Conservation (phyloP, 2,329 filamentous ascomycete genomes). For the Stachybotrys chartarum region DNA sequence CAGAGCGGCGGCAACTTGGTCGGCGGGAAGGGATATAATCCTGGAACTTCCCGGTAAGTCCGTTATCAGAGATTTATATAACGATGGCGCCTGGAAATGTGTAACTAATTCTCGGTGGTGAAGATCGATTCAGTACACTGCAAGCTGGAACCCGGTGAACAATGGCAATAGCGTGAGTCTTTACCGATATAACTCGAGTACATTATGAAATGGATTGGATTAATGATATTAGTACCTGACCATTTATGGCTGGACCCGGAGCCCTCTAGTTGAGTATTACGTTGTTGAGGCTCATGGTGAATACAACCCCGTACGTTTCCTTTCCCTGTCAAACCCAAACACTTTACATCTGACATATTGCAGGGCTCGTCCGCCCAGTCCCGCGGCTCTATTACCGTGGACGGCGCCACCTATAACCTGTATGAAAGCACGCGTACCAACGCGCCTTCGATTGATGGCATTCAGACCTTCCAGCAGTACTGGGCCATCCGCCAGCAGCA, state of each 20-base stretch:
- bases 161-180: slow-evolving; percentile 17
- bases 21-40: slow-evolving; percentile 51
- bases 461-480: slow-evolving; percentile 15
- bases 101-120: background rate
- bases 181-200: background rate
- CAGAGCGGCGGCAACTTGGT: slow-evolving; percentile 42
- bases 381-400: background rate
- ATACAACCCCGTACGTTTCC: background rate
- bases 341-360: background rate
- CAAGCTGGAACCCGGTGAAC: slow-evolving; percentile 18
- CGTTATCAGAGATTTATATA: background rate
- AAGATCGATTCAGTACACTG: slow-evolving; percentile 17
- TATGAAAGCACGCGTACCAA: background rate
- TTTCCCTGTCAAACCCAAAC: background rate
- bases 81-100: background rate
- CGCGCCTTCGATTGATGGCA: background rate
- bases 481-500: slow-evolving; percentile 39
- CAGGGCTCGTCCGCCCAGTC: background rate
- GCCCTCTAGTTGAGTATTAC: background rate
- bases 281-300: background rate
- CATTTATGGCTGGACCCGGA: background rate
- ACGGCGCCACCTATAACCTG: background rate
- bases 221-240: background rate
- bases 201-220: background rate
- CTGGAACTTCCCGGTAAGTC: slow-evolving; percentile 39